phyloP scores from a whole-genome alignment of 148 eudicot genomes.

The Spergularia bocconei region DNA sequence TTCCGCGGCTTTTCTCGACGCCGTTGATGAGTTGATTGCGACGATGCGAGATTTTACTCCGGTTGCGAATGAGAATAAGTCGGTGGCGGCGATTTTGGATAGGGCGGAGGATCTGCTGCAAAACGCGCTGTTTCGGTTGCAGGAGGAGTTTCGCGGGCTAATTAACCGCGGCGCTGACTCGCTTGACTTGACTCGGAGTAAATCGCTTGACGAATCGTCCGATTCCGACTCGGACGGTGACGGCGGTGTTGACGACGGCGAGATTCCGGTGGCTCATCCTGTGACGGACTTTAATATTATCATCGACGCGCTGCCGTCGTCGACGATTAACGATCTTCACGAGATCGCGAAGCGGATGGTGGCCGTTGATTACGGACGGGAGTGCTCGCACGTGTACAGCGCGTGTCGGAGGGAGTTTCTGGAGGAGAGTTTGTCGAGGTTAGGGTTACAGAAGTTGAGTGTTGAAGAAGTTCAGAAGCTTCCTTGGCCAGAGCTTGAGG shows the following conservation, averaged over 20 bases:
- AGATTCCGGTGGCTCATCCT: conserved; percentile 77
- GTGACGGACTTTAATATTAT: conserved; percentile 55
- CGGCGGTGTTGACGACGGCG: conserved; percentile 32
- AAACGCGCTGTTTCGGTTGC: conserved; percentile 55
- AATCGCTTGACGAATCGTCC: conserved; percentile 9
- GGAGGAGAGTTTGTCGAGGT: conserved; percentile 78
- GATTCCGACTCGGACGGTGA: conserved; percentile 27
- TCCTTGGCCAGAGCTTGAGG: conserved; percentile 75
- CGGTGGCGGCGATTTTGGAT: conserved; percentile 37
- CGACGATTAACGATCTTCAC: conserved; percentile 62
- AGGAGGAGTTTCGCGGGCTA: conserved; percentile 67
- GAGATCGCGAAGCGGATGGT: conserved; percentile 81
- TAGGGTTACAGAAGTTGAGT: conserved; percentile 68
- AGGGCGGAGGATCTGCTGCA: conserved; percentile 80
- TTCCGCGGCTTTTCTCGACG: conserved; percentile 55
- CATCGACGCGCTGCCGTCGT: conserved; percentile 74
- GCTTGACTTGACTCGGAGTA: conserved; percentile 31
- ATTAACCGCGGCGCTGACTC: conserved; percentile 52
- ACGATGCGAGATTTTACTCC: conserved; percentile 51
- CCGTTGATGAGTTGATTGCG: conserved; percentile 54
- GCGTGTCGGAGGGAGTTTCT: conserved; percentile 61
- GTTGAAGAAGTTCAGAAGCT: conserved; percentile 74
- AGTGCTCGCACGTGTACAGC: conserved; percentile 80
- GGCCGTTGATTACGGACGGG: conserved; percentile 57
- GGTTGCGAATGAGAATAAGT: conserved; percentile 41